A percentile compares a stretch with the other conserved stretches of the same genome.
These are phyloP conservation scores for Gonium pectorale DNA, from an alignment of 139 green algal genomes.

Conservation along the genomic window DNA sequence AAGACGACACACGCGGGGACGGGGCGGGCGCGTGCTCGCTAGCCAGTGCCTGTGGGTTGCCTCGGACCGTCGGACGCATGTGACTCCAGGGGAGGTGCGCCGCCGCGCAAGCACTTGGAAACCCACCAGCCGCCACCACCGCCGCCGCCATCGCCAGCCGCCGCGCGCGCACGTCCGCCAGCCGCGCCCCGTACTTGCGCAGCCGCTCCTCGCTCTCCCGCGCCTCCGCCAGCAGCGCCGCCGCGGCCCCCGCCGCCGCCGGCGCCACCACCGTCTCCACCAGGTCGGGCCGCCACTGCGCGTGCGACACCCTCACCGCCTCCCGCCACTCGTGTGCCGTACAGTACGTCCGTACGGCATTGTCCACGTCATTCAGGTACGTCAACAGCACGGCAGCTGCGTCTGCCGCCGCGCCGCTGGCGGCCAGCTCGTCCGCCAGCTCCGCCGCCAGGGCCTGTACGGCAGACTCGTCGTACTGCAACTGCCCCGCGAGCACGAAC, in stretches of 20 bases:
- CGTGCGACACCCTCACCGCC: slow-evolving; percentile 60
- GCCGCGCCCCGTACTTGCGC: slow-evolving; percentile 81
- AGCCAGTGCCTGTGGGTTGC: too few species aligned
- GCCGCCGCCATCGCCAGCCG: slow-evolving; percentile 67
- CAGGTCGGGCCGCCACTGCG: slow-evolving; percentile 53
- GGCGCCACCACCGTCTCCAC: slow-evolving; percentile 69
- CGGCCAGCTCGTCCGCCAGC: slow-evolving; percentile 77
- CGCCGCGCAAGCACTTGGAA: too few species aligned
- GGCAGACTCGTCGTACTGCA: slow-evolving; percentile 50
- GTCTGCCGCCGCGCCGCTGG: slow-evolving; percentile 60
- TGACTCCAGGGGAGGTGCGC: not conserved
- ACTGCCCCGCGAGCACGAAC: slow-evolving; percentile 77
- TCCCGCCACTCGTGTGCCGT: slow-evolving; percentile 76
- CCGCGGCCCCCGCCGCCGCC: slow-evolving; percentile 58
- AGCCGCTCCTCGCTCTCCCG: slow-evolving; percentile 70
- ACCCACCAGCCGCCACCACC: slow-evolving; percentile 51
- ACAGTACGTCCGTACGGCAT: slow-evolving; percentile 69
- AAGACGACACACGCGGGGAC: too few species aligned
- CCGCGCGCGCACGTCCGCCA: slow-evolving; percentile 75
- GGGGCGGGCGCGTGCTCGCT: too few species aligned
- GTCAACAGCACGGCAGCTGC: slow-evolving; percentile 75
- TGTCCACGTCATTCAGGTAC: slow-evolving; percentile 77
- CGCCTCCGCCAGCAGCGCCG: slow-evolving; percentile 59
- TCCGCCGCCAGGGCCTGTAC: slow-evolving; percentile 69
- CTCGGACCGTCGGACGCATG: not conserved